phyloP scores from a whole-genome alignment of 31 red algal genomes.

The Bonnemaisonia californica region DNA sequence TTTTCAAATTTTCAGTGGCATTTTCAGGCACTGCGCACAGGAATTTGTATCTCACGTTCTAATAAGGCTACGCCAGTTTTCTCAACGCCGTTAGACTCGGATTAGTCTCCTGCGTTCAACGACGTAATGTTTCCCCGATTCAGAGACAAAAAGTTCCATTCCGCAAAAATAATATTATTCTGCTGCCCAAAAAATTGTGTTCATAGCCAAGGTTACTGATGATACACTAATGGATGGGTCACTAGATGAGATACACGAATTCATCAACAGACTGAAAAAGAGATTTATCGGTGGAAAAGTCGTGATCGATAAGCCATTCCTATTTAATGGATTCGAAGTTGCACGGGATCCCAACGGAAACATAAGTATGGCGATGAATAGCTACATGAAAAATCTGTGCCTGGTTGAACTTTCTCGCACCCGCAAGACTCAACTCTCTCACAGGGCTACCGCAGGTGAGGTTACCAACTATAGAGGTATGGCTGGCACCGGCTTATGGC shows the following conservation, averaged over 20 bases:
- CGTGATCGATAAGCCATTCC: background rate
- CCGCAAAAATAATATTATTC: too few species aligned
- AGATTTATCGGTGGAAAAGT: conserved; percentile 5
- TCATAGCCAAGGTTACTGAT: too few species aligned
- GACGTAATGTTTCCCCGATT: too few species aligned
- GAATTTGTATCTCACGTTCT: too few species aligned
- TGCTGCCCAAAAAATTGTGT: too few species aligned
- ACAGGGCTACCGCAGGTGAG: background rate
- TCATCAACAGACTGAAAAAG: background rate
- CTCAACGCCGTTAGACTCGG: too few species aligned
- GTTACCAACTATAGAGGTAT: background rate
- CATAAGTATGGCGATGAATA: background rate
- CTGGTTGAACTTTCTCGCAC: background rate
- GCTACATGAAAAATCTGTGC: background rate
- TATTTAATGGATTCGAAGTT: conserved; percentile 1
- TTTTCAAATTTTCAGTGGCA: too few species aligned
- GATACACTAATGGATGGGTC: too few species aligned
- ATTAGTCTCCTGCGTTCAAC: too few species aligned
- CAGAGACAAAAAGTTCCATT: too few species aligned
- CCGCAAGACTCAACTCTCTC: background rate
- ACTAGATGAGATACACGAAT: background rate
- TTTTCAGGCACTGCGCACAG: too few species aligned
- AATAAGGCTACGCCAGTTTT: too few species aligned
- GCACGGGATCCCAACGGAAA: background rate
- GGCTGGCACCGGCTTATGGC: background rate